Percentiles rank a stretch among this genome's conserved stretches.
Conservation (phyloP, 2,329 filamentous ascomycete genomes). For the Fusarium nurragi region DNA sequence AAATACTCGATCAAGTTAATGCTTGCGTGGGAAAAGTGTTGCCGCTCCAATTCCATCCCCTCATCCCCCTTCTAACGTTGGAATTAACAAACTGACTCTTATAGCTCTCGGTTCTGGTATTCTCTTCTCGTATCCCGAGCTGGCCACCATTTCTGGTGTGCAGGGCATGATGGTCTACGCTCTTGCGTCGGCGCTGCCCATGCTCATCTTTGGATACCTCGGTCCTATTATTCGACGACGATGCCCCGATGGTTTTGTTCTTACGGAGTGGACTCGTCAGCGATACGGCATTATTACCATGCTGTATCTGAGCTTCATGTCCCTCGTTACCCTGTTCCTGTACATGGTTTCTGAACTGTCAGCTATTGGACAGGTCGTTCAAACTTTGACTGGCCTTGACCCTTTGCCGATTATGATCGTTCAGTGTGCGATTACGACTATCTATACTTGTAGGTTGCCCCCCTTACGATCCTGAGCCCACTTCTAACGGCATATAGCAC, state of each 20-base stretch:
- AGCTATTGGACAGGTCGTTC: slow-evolving; percentile 81
- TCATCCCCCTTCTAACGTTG: slow-evolving; percentile 28
- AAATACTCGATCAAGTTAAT: slow-evolving; percentile 98
- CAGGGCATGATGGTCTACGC: slow-evolving; percentile 83
- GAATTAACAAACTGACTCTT: slow-evolving; percentile 54
- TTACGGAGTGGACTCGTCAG: slow-evolving; percentile 86
- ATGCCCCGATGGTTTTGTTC: slow-evolving; percentile 83
- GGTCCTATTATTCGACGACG: slow-evolving; percentile 81
- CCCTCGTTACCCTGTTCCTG: slow-evolving; percentile 81
- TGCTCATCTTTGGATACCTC: slow-evolving; percentile 77
- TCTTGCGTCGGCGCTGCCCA: slow-evolving; percentile 74
- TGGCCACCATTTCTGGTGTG: slow-evolving; percentile 80
- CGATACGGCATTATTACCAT: slow-evolving; percentile 76
- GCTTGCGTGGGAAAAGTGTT: slow-evolving; percentile 98
- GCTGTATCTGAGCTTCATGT: slow-evolving; percentile 80
- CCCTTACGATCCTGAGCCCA: accelerated
- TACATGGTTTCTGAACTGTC: slow-evolving; percentile 90
- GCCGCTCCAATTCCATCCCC: slow-evolving; percentile 71
- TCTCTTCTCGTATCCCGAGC: slow-evolving; percentile 82
- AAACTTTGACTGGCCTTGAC: slow-evolving; percentile 76
- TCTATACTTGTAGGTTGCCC: slow-evolving; percentile 75
- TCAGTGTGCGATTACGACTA: slow-evolving; percentile 79
- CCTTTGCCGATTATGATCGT: slow-evolving; percentile 81
- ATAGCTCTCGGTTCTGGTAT: slow-evolving; percentile 85
- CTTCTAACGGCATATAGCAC: slow-evolving; percentile 57